Conservation (phyloP, 257 asterid species). For the Hygrophila difformis region DNA sequence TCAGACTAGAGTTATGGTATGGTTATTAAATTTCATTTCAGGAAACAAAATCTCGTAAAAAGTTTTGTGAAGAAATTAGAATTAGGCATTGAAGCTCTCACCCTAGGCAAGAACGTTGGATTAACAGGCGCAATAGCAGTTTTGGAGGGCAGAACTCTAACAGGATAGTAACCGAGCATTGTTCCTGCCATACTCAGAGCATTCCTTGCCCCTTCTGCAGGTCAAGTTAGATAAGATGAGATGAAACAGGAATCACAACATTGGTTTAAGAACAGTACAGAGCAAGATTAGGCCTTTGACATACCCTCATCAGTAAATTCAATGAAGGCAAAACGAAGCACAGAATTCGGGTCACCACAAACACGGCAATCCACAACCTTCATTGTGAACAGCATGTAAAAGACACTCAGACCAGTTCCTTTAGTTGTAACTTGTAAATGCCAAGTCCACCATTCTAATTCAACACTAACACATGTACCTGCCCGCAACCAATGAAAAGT, state of each 20-base stretch:
- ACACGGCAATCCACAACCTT: slow-evolving; percentile 82
- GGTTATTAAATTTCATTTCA: slow-evolving; percentile 12
- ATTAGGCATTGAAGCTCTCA: slow-evolving; percentile 16
- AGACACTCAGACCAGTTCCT: slow-evolving; percentile 1
- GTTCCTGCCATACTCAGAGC: slow-evolving; percentile 67
- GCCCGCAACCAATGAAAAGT: slow-evolving; percentile 56
- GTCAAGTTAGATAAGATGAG: slow-evolving; percentile 9
- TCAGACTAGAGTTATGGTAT: slow-evolving; percentile 42
- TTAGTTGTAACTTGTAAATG: too few species aligned
- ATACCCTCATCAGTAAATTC: slow-evolving; percentile 71
- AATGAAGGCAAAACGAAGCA: slow-evolving; percentile 62
- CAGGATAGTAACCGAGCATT: slow-evolving; percentile 79
- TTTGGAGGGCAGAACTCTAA: slow-evolving; percentile 65
- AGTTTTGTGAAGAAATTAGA: neutral
- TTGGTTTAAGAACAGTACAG: slow-evolving; percentile 6
- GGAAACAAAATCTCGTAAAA: neutral
- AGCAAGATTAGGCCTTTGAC: slow-evolving; percentile 8
- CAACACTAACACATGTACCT: slow-evolving; percentile 24
- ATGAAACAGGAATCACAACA: slow-evolving; percentile 3
- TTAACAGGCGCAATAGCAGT: slow-evolving; percentile 80
- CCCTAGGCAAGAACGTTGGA: slow-evolving; percentile 71
- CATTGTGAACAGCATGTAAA: slow-evolving; percentile 11
- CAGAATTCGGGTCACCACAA: slow-evolving; percentile 81
- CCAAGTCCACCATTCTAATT: slow-evolving; percentile 6
- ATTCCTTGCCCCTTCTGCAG: slow-evolving; percentile 64